Base-by-base conservation (phyloP, 306 rosid species). In the Prunus fruticosa region DNA sequence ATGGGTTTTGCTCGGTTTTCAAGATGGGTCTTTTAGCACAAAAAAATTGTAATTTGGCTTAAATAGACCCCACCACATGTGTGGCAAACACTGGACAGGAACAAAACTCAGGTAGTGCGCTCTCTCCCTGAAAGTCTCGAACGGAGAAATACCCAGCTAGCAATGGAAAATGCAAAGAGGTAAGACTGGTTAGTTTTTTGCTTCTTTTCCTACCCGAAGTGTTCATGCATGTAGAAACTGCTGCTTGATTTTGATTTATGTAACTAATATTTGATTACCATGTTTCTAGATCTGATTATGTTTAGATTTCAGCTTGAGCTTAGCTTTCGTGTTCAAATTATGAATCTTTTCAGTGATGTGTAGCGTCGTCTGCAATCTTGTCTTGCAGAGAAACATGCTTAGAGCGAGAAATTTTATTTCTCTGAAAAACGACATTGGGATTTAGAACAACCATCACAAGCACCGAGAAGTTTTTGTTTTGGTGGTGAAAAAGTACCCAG, bases 231-330 rank as follows among this genome's bases (percentile, higher is more conserved):
- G 58, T 28, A 9, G 62, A 23, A 58, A 22, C 25, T 4, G 27
- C 25, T 72, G 66, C 67, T 73, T 16, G 1, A 61, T 73, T 25
- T 73, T 5, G 53, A 60, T 19, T 11, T 53, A 19, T 70, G 45
- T 43, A 3, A 3, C 3, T 25, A 23, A 67, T 69, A 22, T 53
- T 13, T 56, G 15, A 38, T 16, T 22, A 14, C 16, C 54, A 14
- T 72, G 67, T 57, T 52, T 46, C 77, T 73, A 60, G 57, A 73
- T 73, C 77, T 60, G 27, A 19, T 43, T 25, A 23, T 46, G 13
- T 43, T 10, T 27, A 28, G 69, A 74, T 62, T 46, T 61, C 16
- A 34, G 27, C 27, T 61, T 28, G 65, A 60, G 19, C 1, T 60
- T 60, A 23, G 53, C 16, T 38, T 11, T 22, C 15, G 23, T 57